These are phyloP conservation scores for Boletus coccyginus DNA, from an alignment of 768 basidiomycete species.

Conservation along the genomic window DNA sequence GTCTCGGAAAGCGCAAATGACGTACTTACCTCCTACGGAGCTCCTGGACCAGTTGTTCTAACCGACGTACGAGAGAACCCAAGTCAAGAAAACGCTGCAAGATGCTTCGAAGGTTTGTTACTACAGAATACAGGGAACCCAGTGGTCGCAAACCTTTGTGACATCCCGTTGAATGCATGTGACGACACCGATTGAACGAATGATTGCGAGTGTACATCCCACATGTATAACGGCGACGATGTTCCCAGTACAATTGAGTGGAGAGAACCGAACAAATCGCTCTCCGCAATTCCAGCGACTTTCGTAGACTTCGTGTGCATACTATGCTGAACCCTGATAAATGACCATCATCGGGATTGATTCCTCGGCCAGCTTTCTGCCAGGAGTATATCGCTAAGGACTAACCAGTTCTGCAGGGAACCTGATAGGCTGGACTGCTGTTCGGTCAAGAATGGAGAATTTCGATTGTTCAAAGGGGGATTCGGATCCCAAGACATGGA, in stretches of 20 bases:
- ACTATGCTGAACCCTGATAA: slow-evolving; percentile 47
- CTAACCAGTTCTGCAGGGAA: slow-evolving; percentile 61
- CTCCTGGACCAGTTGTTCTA: slow-evolving; percentile 51
- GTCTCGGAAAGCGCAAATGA: neutral
- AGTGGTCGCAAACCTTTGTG: slow-evolving; percentile 45
- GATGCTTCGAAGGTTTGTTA: slow-evolving; percentile 39
- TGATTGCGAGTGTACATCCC: slow-evolving; percentile 53
- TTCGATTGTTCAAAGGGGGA: slow-evolving; percentile 34
- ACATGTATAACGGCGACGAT: slow-evolving; percentile 63
- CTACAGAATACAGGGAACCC: neutral
- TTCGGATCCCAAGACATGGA: slow-evolving; percentile 63
- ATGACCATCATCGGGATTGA: slow-evolving; percentile 4
- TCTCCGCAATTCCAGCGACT: slow-evolving; percentile 43
- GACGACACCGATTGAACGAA: slow-evolving; percentile 49
- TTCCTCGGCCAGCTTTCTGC: neutral
- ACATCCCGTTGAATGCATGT: slow-evolving; percentile 45
- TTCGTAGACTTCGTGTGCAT: slow-evolving; percentile 38
- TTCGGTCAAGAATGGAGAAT: slow-evolving; percentile 67
- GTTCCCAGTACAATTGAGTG: slow-evolving; percentile 60
- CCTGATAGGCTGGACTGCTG: slow-evolving; percentile 52
- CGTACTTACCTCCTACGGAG: slow-evolving; percentile 49
- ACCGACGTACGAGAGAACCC: slow-evolving; percentile 62
- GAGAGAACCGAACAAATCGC: slow-evolving; percentile 52
- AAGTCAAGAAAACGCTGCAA: slow-evolving; percentile 62
- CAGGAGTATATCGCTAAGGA: neutral